Evolutionary conservation across 768 basidiomycete genomes (phyloP), one percentile per base, ranked within the genome.

Genomic region (Tulasnella sp.): DNA sequence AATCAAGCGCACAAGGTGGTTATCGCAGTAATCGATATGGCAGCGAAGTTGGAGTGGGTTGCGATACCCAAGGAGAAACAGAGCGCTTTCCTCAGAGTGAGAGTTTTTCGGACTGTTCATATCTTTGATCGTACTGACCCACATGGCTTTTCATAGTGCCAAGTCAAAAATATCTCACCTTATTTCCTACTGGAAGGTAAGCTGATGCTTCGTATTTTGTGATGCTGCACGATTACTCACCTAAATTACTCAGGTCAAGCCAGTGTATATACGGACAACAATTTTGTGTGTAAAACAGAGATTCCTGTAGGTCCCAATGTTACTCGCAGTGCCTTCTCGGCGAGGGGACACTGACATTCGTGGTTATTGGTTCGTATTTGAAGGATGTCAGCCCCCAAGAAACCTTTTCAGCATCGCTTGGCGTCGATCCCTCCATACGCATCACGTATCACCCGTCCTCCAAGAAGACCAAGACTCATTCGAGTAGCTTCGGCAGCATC

Each of bases 241-340:
- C 7, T 38, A 38, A 7, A 38, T 15, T 15, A 38, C 34, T 38
- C n/a, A 7, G 63, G 63, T 10, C 52, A 45, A 17, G 45, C 38
- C 21, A 65, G 51, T 26, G 63, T 65, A 7, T 65, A 60, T 42
- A 52, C 63, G 50, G 64, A 65, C 44, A 60, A 56, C 9, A 60
- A 53, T 45, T 65, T 65, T 45, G 58, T 63, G 49, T 63, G 58
- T 58, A 65, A 63, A 38, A 60, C 64, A 0, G n/a, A 30, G 10
- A 54, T 65, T 29, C 62, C 64, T 13, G 45, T 59, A 34, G 17
- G n/a, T n/a, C n/a, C n/a, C n/a, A n/a, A n/a, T n/a, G n/a, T n/a
- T n/a, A n/a, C n/a, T n/a, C n/a, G n/a, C n/a, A n/a, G n/a, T n/a
- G n/a, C n/a, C n/a, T n/a, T n/a, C n/a, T n/a, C n/a, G n/a, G n/a